These are phyloP conservation scores for Fraxinus ornus DNA, from an alignment of 305 asterid genomes.

Conservation along the genomic window DNA sequence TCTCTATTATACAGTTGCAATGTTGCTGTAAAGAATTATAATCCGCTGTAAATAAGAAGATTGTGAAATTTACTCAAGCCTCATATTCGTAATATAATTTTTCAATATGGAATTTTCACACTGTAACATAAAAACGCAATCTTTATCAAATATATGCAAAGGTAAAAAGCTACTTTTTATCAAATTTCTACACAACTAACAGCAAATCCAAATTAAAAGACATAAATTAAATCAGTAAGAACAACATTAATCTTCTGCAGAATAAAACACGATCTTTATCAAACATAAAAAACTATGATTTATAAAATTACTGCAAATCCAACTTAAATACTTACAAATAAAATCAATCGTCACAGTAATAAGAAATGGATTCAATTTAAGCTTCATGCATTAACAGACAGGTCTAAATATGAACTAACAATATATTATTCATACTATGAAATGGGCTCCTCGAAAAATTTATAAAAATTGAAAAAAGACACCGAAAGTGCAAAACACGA, in stretches of 20 bases:
- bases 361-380: neutral
- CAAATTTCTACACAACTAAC: neutral
- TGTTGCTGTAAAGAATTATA: neutral
- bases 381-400: neutral
- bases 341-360: neutral
- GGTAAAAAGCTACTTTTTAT: neutral
- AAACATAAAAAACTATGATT: neutral
- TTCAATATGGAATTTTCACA: neutral
- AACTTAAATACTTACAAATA: neutral
- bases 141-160: neutral
- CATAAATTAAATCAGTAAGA: neutral
- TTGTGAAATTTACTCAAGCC: neutral
- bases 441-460: neutral
- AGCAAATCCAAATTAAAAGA: neutral
- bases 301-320: neutral
- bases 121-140: neutral
- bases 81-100: neutral
- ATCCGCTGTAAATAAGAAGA: neutral
- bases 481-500: neutral
- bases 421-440: neutral
- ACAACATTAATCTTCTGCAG: neutral
- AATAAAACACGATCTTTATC: neutral
- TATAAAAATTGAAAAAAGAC: neutral
- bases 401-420: neutral
- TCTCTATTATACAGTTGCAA: neutral